Base-by-base conservation (phyloP, 2,329 filamentous ascomycete genomes). In the Aspergillus fijiensis region DNA sequence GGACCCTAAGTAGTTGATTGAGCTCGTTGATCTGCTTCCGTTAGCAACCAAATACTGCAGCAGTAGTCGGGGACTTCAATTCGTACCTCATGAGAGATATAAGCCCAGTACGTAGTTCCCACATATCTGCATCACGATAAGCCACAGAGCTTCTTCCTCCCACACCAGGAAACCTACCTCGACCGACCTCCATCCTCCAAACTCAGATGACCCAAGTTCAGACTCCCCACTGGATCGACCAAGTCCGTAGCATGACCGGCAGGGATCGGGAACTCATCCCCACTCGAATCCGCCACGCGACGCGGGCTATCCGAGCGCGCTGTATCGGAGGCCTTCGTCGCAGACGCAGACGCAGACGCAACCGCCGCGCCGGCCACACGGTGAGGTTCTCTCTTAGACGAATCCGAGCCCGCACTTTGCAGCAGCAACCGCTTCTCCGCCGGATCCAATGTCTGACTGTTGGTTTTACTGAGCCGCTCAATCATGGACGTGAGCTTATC, bases 91-190 rank as follows among this genome's bases (percentile, higher is more conserved):
- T 77, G 72, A 9, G 76, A 77, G 33, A 80, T 78, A 65, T 79
- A 79, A 27, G 77, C 77, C 76, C 76, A 79, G 60, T 78, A 79
- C 11, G 77, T 79, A 5, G 76, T 79, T 23, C 77, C 77, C 23
- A 80, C 77, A 61, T 79, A 79, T 71, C 77, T 78, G 60, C 59
- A 56, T 55, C 9, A 27, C 23, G 25, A n/a, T 61, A 27, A 50
- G 33, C 31, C 33, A 27, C 5, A 42, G 19, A 23, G 14, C 16
- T 25, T 5, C 5, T 57, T 58, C 27, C 55, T 53, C 16, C 11
- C 21, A 50, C n/a, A 21, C 76, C 73, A 55, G 2, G 57, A 47
- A 42, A 77, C 76, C 59, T 77, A 78, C 70, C 77, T 72, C 48
- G 77, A 78, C 48, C 71, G 74, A 27, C 77, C 77, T 5, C 75